Percentiles rank a stretch among this genome's conserved stretches.
phyloP scores from a whole-genome alignment of 2,329 filamentous ascomycete species.

The Penicillium corylophilum region DNA sequence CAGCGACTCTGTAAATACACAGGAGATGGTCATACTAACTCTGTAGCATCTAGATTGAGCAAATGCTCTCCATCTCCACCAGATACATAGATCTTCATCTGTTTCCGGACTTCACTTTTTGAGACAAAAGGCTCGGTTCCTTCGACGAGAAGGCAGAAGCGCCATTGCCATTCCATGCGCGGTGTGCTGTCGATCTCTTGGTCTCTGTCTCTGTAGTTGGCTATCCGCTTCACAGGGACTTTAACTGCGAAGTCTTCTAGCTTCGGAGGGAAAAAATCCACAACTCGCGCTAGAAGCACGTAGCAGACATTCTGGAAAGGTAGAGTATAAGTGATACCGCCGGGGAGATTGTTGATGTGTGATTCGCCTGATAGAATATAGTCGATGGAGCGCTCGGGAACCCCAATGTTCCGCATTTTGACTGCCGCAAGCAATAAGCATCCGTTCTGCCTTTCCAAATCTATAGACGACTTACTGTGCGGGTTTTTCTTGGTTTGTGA shows the following conservation, averaged over 20 bases:
- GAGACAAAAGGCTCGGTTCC: constrained; percentile 53
- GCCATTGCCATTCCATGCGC: constrained; percentile 70
- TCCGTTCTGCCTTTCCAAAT: not conserved
- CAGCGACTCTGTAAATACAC: not conserved
- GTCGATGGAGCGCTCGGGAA: constrained; percentile 40
- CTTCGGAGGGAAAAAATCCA: constrained; percentile 72
- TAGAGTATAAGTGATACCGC: constrained; percentile 48
- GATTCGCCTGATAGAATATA: constrained; percentile 51
- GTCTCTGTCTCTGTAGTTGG: constrained; percentile 33
- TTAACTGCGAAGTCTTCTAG: constrained; percentile 69
- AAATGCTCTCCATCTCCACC: constrained; percentile 58
- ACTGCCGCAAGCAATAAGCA: constrained; percentile 37
- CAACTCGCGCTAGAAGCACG: constrained; percentile 68
- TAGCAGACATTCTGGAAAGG: constrained; percentile 77
- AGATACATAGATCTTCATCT: constrained; percentile 68
- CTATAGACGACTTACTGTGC: constrained; percentile 38
- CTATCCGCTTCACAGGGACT: constrained; percentile 50
- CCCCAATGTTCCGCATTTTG: constrained; percentile 45
- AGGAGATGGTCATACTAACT: constrained; percentile 45
- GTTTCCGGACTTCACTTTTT: constrained; percentile 42
- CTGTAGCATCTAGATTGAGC: constrained; percentile 53
- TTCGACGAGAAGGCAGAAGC: constrained; percentile 76
- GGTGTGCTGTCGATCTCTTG: constrained; percentile 19
- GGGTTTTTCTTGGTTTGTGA: constrained; percentile 39
- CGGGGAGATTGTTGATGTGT: constrained; percentile 49